Evolutionary conservation across 2,329 filamentous ascomycete species (phyloP), one percentile per base, ranked within the genome.

Genomic region (Tolypocladium tropicale): DNA sequence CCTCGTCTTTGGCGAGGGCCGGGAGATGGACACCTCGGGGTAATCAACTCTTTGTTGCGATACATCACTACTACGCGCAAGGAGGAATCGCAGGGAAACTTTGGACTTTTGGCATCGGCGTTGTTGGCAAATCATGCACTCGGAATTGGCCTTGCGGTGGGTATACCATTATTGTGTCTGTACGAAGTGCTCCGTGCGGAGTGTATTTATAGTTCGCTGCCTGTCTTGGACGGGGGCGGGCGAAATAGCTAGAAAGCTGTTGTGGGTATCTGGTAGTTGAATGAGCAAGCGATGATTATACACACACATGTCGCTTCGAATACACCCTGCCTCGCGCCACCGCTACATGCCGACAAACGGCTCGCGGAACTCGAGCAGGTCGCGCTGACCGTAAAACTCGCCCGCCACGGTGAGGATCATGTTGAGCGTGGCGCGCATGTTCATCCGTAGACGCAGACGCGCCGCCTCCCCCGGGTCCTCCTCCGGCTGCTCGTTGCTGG

Each of bases 371-470:
- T 88, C 84, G 52, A 96, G 78, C 59, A 96, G 72, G 70, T 97
- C 93, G 61, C 86, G 80, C 72, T 97, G 93, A 1, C 93, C 91
- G 71, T 92, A 97, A 61, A 89, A 84, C 72, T 96, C 91, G 63
- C 90, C 92, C 52, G 88, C 86, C 37, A 96, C 80, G 0, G 89
- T 94, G 62, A 96, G 76, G 54, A 96, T 89, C 90, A 95, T 95
- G 72, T 95, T 92, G 36, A 96, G 77, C 43, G 90, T 91, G n/a
- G 84, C 86, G 32, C 81, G 77, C 74, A 77, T 78, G 67, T 79
- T 82, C 64, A 75, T 70, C 41, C 72, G 73, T 41, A 68, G 68
- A n/a, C 75, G 68, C 37, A 64, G 61, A 57, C 62, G 62, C 4
- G 65, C 63, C 3, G 60, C 61, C 53, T 70, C 65, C 49, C 63